Base-by-base conservation (phyloP, 169 alveolate species). In the Plasmodium adleri region DNA sequence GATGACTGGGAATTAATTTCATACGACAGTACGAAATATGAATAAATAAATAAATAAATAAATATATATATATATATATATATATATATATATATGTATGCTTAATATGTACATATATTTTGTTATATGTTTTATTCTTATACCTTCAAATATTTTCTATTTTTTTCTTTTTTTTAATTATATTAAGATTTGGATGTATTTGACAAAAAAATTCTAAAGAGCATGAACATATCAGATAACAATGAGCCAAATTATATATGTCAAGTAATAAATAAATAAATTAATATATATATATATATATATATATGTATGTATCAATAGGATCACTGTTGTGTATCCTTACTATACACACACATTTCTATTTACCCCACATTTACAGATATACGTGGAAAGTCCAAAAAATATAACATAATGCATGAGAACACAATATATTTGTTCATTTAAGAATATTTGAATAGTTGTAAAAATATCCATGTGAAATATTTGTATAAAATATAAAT, bases 401-500 rank as follows among this genome's bases (percentile, higher is more conserved):
- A 52, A 15, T 71, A 6, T 71, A 12, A 71, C 49, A 9, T 28
- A 13, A 20, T 49, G 22, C 6, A 22, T 49, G 9, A 32, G 17
- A 22, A 4, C n/a, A 24, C 17, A 22, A 17, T 9, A 6, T 71
- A 13, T 43, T 39, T 8, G 26, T 10, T 49, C 45, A 22, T 58
- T 83, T 63, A 83, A 24, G 91, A 68, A 62, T 83, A 83, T 62
- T 83, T 70, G 70, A 83, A 83, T 47, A 83, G 85, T 68, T 83
- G 74, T 63, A 83, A 68, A 49, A 72, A 83, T 54, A 83, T 83
- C 91, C 91, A 83, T 10, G 60, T 83, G 12, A 83, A 83, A 43
- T 83, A 83, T 72, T 49, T 67, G 59, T 83, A 68, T 63, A 83
- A 13, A 68, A 83, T 67, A 24, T 83, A 83, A 22, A 83, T 50